Evolutionary conservation across 2,329 filamentous ascomycete genomes (phyloP).

Genomic region (Trichoderma sp.): DNA sequence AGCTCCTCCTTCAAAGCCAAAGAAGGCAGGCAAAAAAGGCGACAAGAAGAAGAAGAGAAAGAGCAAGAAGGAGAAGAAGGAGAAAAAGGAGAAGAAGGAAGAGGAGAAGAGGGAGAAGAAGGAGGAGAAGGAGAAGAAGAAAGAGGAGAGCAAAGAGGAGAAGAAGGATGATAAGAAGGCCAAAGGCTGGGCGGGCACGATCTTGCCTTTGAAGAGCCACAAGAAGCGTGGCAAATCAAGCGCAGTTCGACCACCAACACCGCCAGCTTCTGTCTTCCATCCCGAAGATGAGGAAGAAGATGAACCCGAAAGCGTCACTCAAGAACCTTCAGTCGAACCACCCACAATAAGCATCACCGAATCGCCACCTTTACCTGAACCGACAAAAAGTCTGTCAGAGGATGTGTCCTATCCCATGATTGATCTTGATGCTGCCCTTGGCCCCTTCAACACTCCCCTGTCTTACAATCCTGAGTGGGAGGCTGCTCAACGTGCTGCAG

Average conservation of each 20-base stretch:
- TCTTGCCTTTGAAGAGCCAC: slow-evolving; percentile 57
- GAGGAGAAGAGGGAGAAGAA: slow-evolving; percentile 50
- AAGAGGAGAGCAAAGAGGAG: slow-evolving; percentile 42
- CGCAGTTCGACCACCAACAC: slow-evolving; percentile 45
- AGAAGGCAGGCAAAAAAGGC: slow-evolving; percentile 35
- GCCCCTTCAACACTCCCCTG: slow-evolving; percentile 82
- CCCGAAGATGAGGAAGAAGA: slow-evolving; percentile 32
- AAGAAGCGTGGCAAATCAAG: slow-evolving; percentile 42
- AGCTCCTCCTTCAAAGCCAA: slow-evolving; percentile 24
- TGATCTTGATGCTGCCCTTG: slow-evolving; percentile 88
- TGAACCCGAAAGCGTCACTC: slow-evolving; percentile 27
- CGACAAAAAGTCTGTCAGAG: slow-evolving; percentile 46
- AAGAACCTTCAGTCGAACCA: slow-evolving; percentile 29
- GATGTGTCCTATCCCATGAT: slow-evolving; percentile 78
- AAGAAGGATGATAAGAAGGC: slow-evolving; percentile 70
- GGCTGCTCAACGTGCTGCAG: slow-evolving; percentile 58
- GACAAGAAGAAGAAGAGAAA: slow-evolving; percentile 57
- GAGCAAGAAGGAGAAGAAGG: slow-evolving; percentile 74
- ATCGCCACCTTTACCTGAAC: slow-evolving; percentile 32
- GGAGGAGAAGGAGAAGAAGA: slow-evolving; percentile 33
- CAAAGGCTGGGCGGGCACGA: slow-evolving; percentile 67
- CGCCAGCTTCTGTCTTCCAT: slow-evolving; percentile 37
- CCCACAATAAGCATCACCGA: slow-evolving; percentile 44
- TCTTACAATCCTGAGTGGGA: slow-evolving; percentile 63
- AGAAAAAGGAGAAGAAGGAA: slow-evolving; percentile 35